A percentile compares a stretch with the other conserved stretches of the same genome.
These are phyloP conservation scores for Syncephalis fuscata DNA, from an alignment of 371 early-diverging fungal genomes.

Conservation along the genomic window DNA sequence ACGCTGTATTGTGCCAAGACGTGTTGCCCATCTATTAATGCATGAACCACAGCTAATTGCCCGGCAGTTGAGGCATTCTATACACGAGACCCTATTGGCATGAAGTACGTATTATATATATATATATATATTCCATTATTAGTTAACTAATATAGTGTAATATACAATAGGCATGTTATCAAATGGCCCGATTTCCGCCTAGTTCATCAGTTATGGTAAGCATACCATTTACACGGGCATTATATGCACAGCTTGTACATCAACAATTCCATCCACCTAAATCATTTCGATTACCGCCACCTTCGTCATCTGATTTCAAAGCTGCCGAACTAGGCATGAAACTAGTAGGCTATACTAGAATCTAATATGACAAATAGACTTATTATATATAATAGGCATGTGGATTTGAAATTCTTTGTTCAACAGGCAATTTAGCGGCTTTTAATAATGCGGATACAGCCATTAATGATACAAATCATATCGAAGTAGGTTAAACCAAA, in stretches of 20 bases:
- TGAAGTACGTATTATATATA: conserved; percentile 22
- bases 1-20: conserved; percentile 38
- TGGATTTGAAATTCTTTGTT: conserved; percentile 72
- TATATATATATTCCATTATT: too few relatives aligned
- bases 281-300: conserved; percentile 37
- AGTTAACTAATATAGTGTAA: not conserved
- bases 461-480: not conserved
- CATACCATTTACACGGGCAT: conserved; percentile 53
- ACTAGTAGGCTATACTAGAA: conserved; percentile 20
- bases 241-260: conserved; percentile 68
- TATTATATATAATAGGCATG: conserved; percentile 32
- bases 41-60: conserved; percentile 56
- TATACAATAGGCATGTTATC: conserved; percentile 25
- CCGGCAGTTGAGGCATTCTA: conserved; percentile 71
- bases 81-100: conserved; percentile 47
- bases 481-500: not conserved
- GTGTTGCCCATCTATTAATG: conserved; percentile 44
- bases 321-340: conserved; percentile 80
- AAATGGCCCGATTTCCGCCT: conserved; percentile 59
- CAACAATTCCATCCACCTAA: conserved; percentile 60
- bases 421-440: conserved; percentile 4
- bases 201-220: conserved; percentile 16
- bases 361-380: not conserved
- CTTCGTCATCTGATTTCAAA: conserved; percentile 21
- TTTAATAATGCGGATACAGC: conserved; percentile 13